These are phyloP conservation scores for Fusarium metavorans DNA, from an alignment of 2,329 filamentous ascomycete genomes.

Conservation along the genomic window DNA sequence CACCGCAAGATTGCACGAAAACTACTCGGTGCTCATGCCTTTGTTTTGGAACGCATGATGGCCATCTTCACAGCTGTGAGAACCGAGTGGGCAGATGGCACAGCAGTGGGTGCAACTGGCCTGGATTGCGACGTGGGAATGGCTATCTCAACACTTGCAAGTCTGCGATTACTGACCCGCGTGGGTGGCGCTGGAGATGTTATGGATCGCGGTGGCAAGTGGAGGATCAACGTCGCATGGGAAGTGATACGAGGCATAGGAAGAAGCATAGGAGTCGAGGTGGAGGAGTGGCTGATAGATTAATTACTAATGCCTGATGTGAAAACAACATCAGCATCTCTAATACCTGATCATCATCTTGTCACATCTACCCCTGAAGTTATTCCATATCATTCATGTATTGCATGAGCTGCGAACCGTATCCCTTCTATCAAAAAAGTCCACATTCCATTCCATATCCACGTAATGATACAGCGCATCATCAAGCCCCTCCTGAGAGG, in stretches of 20 bases:
- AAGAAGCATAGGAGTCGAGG: constrained; percentile 79
- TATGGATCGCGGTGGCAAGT: constrained; percentile 77
- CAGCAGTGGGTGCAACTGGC: constrained; percentile 45
- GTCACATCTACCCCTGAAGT: background rate
- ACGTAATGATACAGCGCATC: constrained; percentile 38
- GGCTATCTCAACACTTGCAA: constrained; percentile 79
- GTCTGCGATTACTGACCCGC: constrained; percentile 75
- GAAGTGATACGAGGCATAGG: constrained; percentile 79
- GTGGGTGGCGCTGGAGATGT: constrained; percentile 72
- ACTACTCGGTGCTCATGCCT: constrained; percentile 80
- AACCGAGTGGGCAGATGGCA: constrained; percentile 61
- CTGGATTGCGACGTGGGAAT: constrained; percentile 70
- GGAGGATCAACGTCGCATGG: constrained; percentile 84
- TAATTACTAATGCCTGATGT: constrained; percentile 56
- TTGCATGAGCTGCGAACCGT: constrained; percentile 15
- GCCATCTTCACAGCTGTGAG: constrained; percentile 80
- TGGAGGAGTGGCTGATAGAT: constrained; percentile 81
- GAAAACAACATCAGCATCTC: background rate
- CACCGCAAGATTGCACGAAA: constrained; percentile 81
- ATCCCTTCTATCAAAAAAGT: constrained; percentile 34
- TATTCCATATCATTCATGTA: constrained; percentile 29
- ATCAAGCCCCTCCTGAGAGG: constrained; percentile 9
- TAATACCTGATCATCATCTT: background rate
- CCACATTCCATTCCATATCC: constrained; percentile 37
- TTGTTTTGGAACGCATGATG: constrained; percentile 81